Evolutionary conservation across 768 basidiomycete genomes (phyloP), one percentile per base, ranked within the genome.

Genomic region (Termitomyces sp.): DNA sequence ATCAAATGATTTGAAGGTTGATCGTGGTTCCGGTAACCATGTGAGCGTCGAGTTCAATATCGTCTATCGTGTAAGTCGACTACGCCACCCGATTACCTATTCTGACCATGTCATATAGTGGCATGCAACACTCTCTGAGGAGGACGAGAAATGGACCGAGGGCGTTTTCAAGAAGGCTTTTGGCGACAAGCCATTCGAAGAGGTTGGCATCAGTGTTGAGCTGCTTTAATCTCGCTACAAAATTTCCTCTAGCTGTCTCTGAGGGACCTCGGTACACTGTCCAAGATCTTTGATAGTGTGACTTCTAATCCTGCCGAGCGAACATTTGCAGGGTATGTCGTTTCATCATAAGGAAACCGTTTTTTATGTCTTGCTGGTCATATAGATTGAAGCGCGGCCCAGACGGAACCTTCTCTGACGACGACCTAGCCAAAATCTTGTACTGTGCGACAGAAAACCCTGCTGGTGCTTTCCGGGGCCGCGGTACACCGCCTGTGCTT

Each of bases 11-110:
- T 56, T 65, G 2, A 60, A 65, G 42, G 69, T 76, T 2, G 62
- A 61, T 2, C 75, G 82, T 10, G 88, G 87, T 7, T 70, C 75
- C 45, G 88, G 88, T 15, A 88, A 88, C 60, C 80, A 80, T 55
- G 76, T 77, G 53, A 87, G 85, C 28, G 73, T 87, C 28, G 88
- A 90, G 63, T 89, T 88, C 71, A 87, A 75, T 44, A 51, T 77
- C n/a, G 63, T 78, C 2, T 79, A 79, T 65, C 55, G 75, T 35
- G 75, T 76, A 58, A 45, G 68, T 60, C 11, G 21, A 46, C 7
- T 30, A 22, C 7, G 2, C 15, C 9, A 17, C 38, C 35, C 34
- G 3, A 22, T 41, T 15, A 15, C 14, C 22, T 50, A 22, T 0
- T 28, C 28, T 19, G 7, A 48, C 28, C 9, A 10, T 35, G n/a